Percentiles rank a stretch among this genome's conserved stretches.
phyloP scores from a whole-genome alignment of 2,329 filamentous ascomycete genomes.

The Phyllosticta citrichinensis region DNA sequence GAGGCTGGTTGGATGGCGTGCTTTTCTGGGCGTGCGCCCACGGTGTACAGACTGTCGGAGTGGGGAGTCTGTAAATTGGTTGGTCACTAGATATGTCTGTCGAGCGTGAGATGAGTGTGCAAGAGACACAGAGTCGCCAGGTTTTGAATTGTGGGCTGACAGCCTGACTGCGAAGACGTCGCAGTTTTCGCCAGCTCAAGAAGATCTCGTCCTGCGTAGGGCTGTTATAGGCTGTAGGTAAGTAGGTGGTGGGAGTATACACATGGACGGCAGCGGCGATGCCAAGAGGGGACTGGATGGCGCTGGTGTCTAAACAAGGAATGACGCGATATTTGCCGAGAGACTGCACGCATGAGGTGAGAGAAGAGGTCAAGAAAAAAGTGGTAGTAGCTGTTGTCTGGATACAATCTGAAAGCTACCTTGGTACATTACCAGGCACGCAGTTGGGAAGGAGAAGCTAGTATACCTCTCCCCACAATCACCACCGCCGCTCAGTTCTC shows the following conservation, averaged over 20 bases:
- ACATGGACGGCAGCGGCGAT: not conserved
- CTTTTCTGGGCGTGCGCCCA: not conserved
- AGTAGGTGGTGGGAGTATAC: not conserved
- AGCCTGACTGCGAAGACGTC: not conserved
- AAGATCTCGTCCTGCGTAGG: not conserved
- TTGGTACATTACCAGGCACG: too few species aligned
- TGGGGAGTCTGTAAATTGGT: not conserved
- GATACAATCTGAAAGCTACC: too few species aligned
- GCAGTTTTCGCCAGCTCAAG: not conserved
- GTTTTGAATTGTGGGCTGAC: not conserved
- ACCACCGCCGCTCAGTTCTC: not conserved
- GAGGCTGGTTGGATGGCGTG: not conserved
- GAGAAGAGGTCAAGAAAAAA: too few species aligned
- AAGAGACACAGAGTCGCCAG: not conserved
- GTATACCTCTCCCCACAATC: too few species aligned
- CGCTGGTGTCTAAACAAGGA: not conserved
- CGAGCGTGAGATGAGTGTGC: not conserved
- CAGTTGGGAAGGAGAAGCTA: too few species aligned
- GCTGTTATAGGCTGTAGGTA: not conserved
- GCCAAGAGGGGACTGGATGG: not conserved
- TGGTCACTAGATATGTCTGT: not conserved
- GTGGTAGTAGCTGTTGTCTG: too few species aligned
- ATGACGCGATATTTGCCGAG: not conserved
- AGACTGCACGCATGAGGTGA: not conserved
- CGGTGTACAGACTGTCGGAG: not conserved